phyloP scores from a whole-genome alignment of 306 rosid species.

The Cercis canadensis region DNA sequence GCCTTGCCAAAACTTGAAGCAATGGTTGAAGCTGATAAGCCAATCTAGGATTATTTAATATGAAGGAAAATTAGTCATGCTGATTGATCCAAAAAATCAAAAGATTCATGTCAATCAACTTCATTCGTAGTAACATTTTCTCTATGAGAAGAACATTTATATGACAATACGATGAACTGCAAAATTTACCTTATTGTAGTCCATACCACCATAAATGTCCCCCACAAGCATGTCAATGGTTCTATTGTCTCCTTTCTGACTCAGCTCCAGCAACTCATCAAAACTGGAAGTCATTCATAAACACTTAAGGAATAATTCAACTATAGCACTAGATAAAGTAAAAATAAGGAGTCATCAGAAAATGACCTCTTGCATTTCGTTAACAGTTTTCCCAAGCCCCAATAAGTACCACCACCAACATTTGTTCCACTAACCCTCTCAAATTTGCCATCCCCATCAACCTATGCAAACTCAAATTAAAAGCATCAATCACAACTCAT shows the following conservation, averaged over 20 bases:
- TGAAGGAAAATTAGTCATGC: constrained; percentile 37
- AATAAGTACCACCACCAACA: constrained; percentile 99
- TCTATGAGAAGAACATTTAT: not conserved
- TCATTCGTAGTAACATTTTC: constrained; percentile 10
- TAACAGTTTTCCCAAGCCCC: constrained; percentile 96
- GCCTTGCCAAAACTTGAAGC: constrained; percentile 99
- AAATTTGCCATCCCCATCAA: constrained; percentile 96
- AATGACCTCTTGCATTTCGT: constrained; percentile 95
- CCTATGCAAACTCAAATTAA: constrained; percentile 54
- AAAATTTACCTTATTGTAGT: constrained; percentile 80
- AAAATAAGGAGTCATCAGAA: constrained; percentile 19
- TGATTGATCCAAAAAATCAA: constrained; percentile 34
- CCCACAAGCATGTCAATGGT: constrained; percentile 98
- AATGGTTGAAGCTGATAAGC: constrained; percentile 94
- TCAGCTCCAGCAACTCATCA: constrained; percentile 97
- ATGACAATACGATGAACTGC: constrained; percentile 31
- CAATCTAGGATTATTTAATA: constrained; percentile 65
- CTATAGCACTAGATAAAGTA: constrained; percentile 24
- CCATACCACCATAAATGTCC: constrained; percentile 98
- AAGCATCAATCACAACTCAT: constrained; percentile 30
- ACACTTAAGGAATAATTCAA: constrained; percentile 26
- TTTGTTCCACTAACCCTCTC: constrained; percentile 97
- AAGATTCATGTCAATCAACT: constrained; percentile 21
- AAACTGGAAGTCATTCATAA: constrained; percentile 68
- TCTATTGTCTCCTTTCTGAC: constrained; percentile 94